These are phyloP conservation scores for Olyra latifolia DNA, from an alignment of 176 grass and related monocot genomes.

Conservation along the genomic window DNA sequence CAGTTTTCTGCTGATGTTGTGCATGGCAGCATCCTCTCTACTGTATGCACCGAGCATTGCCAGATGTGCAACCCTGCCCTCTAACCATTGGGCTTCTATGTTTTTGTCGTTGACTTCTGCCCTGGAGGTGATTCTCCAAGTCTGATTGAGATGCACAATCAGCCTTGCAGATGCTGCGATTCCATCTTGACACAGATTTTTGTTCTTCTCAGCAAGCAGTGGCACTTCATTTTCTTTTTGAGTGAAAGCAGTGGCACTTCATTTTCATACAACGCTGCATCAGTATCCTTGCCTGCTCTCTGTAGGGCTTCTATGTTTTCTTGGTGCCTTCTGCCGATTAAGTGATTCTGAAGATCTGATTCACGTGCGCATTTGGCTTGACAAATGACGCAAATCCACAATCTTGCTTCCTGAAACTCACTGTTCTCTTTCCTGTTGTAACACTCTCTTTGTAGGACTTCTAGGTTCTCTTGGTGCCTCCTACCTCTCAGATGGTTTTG, in stretches of 20 bases:
- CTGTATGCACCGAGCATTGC: neutral
- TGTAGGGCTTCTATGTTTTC: neutral
- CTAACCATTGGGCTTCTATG: constrained; percentile 1
- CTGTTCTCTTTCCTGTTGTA: neutral
- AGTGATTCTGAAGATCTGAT: constrained; percentile 4
- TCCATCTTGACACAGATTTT: constrained; percentile 19
- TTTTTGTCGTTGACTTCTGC: constrained; percentile 35
- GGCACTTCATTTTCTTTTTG: neutral
- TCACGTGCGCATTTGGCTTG: neutral
- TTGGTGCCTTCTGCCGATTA: constrained; percentile 19
- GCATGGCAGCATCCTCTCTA: neutral
- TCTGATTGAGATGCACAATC: constrained; percentile 24
- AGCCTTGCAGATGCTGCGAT: constrained; percentile 26
- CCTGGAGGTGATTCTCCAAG: constrained; percentile 12
- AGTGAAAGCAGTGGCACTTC: neutral
- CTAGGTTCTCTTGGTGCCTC: constrained; percentile 25
- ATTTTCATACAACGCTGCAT: neutral
- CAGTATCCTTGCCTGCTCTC: neutral
- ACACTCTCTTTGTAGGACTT: neutral
- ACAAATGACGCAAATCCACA: neutral
- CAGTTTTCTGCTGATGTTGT: neutral
- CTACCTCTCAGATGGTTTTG: constrained; percentile 16
- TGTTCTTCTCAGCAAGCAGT: neutral
- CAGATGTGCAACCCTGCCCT: neutral
- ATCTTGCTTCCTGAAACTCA: neutral